These are phyloP conservation scores for Blastomyces percursus DNA, from an alignment of 2,329 filamentous ascomycete genomes.

Conservation along the genomic window DNA sequence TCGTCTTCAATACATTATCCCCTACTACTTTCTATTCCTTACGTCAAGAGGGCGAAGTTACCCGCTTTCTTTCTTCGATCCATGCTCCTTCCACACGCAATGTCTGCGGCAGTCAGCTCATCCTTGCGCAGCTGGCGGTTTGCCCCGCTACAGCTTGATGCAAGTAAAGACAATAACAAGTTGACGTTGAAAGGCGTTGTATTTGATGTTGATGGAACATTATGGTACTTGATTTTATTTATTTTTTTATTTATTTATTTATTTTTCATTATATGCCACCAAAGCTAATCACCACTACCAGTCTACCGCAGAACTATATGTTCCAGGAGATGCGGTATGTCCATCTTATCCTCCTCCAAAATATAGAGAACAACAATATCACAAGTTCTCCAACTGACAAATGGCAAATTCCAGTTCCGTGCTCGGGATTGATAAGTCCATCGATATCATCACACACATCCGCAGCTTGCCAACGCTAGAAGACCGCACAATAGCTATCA, in stretches of 20 bases:
- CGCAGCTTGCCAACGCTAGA: constrained; percentile 54
- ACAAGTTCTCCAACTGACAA: constrained; percentile 21
- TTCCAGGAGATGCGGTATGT: constrained; percentile 69
- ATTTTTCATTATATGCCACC: not conserved
- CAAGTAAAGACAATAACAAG: constrained; percentile 20
- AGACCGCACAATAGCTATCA: constrained; percentile 54
- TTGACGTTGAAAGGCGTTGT: constrained; percentile 50
- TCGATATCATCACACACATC: constrained; percentile 85
- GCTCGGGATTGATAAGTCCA: constrained; percentile 58
- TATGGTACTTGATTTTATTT: too few species aligned
- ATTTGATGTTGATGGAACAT: constrained; percentile 91
- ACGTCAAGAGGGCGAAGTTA: not conserved
- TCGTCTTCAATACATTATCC: not conserved
- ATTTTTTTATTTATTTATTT: too few species aligned
- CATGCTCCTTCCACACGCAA: not conserved
- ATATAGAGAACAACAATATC: not conserved
- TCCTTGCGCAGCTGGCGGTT: constrained; percentile 35
- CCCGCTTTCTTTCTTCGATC: not conserved
- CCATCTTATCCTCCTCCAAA: not conserved
- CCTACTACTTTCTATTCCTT: not conserved
- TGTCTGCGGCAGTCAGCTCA: constrained; percentile 15
- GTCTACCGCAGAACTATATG: constrained; percentile 91
- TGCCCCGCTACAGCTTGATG: constrained; percentile 37
- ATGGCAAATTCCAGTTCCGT: constrained; percentile 32
- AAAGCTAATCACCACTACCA: constrained; percentile 26